These are phyloP conservation scores for Flaveria trinervia DNA, from an alignment of 129 eudicot genomes.

Conservation along the genomic window DNA sequence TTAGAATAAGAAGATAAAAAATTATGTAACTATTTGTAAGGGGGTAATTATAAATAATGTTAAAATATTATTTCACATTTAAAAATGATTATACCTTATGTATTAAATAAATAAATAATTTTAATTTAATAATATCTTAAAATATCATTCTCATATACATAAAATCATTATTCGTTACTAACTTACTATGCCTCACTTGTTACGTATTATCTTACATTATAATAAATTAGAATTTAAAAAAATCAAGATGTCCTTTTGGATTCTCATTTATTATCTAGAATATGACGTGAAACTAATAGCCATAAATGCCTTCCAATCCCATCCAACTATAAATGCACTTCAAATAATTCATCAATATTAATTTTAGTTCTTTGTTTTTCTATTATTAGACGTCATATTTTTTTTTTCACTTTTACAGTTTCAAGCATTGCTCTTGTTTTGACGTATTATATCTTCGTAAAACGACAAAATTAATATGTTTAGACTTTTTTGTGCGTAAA, in stretches of 20 bases:
- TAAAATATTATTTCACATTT: no score
- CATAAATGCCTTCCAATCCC: constrained; percentile 36
- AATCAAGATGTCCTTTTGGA: constrained; percentile 11
- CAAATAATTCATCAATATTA: constrained; percentile 24
- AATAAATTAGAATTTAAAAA: not conserved
- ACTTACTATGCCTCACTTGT: no score
- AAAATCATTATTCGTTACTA: no score
- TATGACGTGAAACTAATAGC: constrained; percentile 41
- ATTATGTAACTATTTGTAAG: no score
- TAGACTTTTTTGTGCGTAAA: no score
- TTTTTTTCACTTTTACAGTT: not conserved
- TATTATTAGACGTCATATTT: constrained; percentile 4
- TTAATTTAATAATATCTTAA: no score
- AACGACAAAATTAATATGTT: no score
- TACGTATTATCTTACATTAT: not conserved
- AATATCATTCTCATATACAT: no score
- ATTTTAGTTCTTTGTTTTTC: not conserved
- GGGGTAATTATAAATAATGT: no score
- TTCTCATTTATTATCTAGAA: constrained; percentile 18
- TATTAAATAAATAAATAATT: no score
- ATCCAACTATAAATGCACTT: constrained; percentile 37
- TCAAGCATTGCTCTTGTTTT: not conserved
- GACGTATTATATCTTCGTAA: not conserved
- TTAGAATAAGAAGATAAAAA: no score
- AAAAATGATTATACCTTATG: no score